Base-by-base conservation (phyloP, 352 stramenopile species). In the Phytophthora melonis region DNA sequence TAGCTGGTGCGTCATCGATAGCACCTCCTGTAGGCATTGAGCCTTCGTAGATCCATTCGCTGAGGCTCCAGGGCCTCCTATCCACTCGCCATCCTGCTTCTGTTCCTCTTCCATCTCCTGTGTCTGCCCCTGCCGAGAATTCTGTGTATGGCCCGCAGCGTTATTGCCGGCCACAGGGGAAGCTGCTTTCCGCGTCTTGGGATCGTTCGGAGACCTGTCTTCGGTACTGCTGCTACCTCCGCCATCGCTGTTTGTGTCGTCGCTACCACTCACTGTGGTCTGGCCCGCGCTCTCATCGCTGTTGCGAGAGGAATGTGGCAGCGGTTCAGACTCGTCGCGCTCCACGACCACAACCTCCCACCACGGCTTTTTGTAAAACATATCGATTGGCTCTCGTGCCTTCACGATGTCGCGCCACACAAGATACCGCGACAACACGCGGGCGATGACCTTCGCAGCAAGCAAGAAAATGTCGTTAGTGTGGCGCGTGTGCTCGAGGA, bases 401-500 rank as follows among this genome's bases (percentile, higher is more conserved):
- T 90, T 88, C 27, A 83, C 62, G 9, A 92, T 72, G 63, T 92
- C 81, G 10, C 74, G 77, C 63, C 78, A 85, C 34, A 81, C 77
- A 2, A 95, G 45, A 68, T 82, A 94, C 3, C 83, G 74, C 34
- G 81, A 86, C 0, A 96, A 25, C 2, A 96, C 70, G 8, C 84
- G 82, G 18, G 90, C 88, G 14, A 98, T 83, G 0, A 98, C 90
- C 60, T 97, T 94, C 25, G 87, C 92, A 19, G 86, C 90, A 0
- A 98, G 74, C 13, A 98, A 59, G 66, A 98, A 97, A 49, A 98
- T 98, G 62, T 98, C 94, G 75, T 98, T 98, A 0, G 93, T 97
- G 67, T 92, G 86, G 23, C 80, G 92, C 34, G 79, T 89, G 72
- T 97, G 92, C 32, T 76, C 74, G 14, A 92, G 34, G 43, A 92